Conservation (phyloP, 169 alveolate species). For the Eimeria acervulina region DNA sequence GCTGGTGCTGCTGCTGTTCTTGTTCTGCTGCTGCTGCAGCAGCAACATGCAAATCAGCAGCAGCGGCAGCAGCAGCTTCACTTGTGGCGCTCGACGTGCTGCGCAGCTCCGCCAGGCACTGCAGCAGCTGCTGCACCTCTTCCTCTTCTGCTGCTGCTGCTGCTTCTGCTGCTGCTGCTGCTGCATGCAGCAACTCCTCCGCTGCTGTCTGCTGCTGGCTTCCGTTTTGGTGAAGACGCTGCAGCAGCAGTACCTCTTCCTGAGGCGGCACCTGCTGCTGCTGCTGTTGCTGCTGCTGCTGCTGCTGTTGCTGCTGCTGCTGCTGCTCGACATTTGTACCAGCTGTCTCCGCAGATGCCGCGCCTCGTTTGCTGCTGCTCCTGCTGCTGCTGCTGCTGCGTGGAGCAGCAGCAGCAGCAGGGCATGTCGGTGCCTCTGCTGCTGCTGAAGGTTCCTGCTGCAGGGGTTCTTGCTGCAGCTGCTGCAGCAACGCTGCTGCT, state of each 20-base stretch:
- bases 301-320: slow-evolving; percentile 35
- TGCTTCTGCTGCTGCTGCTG: not conserved
- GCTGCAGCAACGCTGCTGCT: slow-evolving; percentile 14
- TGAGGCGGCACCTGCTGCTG: slow-evolving; percentile 11
- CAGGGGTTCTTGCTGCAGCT: not conserved
- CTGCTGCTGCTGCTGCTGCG: not conserved
- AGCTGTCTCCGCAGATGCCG: not conserved
- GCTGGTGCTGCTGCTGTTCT: slow-evolving; percentile 20
- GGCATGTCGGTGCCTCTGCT: not conserved
- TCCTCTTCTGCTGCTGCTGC: not conserved
- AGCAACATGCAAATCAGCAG: not conserved
- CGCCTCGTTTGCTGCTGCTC: not conserved
- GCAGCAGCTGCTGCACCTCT: slow-evolving; percentile 53
- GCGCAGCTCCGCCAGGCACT: not conserved
- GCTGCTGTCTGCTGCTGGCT: too few species aligned
- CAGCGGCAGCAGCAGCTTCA: too few species aligned
- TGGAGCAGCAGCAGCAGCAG: not conserved
- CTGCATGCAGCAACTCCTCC: too few species aligned
- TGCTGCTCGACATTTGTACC: not conserved
- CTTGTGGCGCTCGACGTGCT: not conserved
- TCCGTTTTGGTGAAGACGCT: not conserved
- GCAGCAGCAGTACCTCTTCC: slow-evolving; percentile 6
- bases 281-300: slow-evolving; percentile 33
- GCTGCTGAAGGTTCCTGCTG: not conserved
- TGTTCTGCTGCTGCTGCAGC: slow-evolving; percentile 20